Evolutionary conservation across 306 rosid species (phyloP), one percentile per base, ranked within the genome.

Genomic region (Rosa rugosa): DNA sequence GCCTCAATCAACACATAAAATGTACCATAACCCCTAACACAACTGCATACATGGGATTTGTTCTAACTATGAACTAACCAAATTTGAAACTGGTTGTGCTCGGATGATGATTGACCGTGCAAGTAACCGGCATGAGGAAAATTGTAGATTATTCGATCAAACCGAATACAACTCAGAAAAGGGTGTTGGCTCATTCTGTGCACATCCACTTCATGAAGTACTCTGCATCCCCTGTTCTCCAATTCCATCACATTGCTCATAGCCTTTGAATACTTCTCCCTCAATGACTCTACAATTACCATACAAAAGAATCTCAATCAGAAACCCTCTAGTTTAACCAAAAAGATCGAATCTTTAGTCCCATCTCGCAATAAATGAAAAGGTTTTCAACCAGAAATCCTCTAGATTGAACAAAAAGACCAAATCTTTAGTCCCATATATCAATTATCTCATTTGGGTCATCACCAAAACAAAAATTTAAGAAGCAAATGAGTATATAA

Each of bases 91-190:
- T 0, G 25, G 8, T 47, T 1, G 8, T 3, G 5, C 62, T 78
- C 82, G 10, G 69, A 11, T 3, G 49, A 25, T 0, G 4, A 3
- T 5, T 13, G 68, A 57, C 78, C 69, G 16, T 5, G 56, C 78
- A 75, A 59, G 69, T 59, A 82, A n/a, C 82, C 85, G 1, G 76
- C 82, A 49, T 82, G 85, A 16, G 80, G 82, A 20, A 78, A 82
- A 23, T 82, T 82, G 73, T 69, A 82, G 16, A 78, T 1, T 1
- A 82, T 66, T 5, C 85, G 71, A 66, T 82, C 79, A 6, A 82
- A 82, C 11, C n/a, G 42, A 6, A 2, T 0, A 4, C 0, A 0
- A 5, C 2, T 41, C 3, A 82, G 49, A 41, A 14, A 13, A 56
- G 40, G 79, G 8, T 77, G 75, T 17, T 38, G 53, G 3, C 57